Evolutionary conservation across 2,329 filamentous ascomycete genomes (phyloP), one percentile per base, ranked within the genome.

Genomic region (Alternaria sp.): DNA sequence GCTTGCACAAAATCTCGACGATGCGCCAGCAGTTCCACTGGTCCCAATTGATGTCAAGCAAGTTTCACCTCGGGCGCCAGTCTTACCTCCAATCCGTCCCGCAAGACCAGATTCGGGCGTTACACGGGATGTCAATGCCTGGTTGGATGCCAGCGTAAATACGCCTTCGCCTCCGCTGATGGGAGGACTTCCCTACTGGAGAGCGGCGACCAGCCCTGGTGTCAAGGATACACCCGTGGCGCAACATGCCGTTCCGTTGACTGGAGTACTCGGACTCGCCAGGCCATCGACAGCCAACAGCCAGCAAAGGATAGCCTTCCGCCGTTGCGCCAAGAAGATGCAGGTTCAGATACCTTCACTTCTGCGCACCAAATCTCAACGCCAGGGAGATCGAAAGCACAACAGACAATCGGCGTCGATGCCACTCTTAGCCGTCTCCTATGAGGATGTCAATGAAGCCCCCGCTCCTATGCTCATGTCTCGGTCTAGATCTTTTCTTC

Each of bases 181-280:
- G 75, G 61, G 64, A 6, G 75, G 75, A n/a, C 38, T 77, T 6
- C 57, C 70, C 7, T 78, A 78, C 61, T 77, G 75, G 75, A 67
- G 65, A 57, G 66, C 68, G 24, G 72, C 61, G 12, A 59, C 63
- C 4, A 43, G 39, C 5, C 41, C 52, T 7, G 57, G 63, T 34
- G 11, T 62, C 3, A 54, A 55, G 28, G 49, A 65, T 14, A 57
- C 61, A 0, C 24, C 62, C 3, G 63, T 62, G 24, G 61, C 71
- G 9, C 75, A 74, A 53, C 75, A 74, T 52, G 75, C 72, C 12
- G 61, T 71, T 2, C 73, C 75, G 1, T 71, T 77, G 38, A 54
- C 64, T 26, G 57, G 43, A n/a, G 51, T 61, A 20, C 49, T 62
- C 3, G 62, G 54, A 5, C 11, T 26, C 4, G 59, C 51, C 41